Percentiles rank a stretch among this genome's conserved stretches.
Evolutionary conservation across 176 grass and related monocot species (phyloP).

Genomic region (Paspalum vaginatum): DNA sequence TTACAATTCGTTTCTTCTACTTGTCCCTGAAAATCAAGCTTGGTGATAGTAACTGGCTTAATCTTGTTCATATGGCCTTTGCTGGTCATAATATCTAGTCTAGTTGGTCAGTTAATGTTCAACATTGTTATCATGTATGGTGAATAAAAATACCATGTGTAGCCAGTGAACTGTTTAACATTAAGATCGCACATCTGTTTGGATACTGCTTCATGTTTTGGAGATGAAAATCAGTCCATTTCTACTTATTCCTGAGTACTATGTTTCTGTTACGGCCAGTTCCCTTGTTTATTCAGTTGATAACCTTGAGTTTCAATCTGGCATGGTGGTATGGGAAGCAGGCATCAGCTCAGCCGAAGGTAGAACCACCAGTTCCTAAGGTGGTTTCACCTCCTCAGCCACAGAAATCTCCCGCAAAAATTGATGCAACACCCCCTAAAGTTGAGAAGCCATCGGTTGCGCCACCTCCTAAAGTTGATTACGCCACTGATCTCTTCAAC

Average conservation of each 20-base stretch:
- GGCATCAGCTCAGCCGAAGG: constrained; percentile 61
- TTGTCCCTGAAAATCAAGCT: no score
- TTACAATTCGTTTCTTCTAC: no score
- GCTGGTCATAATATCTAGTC: no score
- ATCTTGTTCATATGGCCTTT: no score
- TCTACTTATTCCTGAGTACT: not conserved
- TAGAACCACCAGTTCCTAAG: constrained; percentile 61
- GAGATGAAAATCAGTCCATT: not conserved
- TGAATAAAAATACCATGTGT: no score
- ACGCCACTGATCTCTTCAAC: constrained; percentile 89
- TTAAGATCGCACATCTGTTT: constrained; percentile 22
- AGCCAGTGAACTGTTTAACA: not conserved
- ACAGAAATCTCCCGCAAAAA: constrained; percentile 52
- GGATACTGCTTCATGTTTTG: constrained; percentile 1
- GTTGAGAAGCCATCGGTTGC: constrained; percentile 43
- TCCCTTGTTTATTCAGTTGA: constrained; percentile 1
- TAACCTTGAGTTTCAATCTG: constrained; percentile 31
- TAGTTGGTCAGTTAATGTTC: no score
- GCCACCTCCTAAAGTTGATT: constrained; percentile 87
- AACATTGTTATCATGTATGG: no score
- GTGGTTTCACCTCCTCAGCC: constrained; percentile 55
- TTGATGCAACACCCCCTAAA: constrained; percentile 50
- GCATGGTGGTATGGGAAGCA: constrained; percentile 42
- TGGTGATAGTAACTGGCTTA: no score
- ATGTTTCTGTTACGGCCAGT: no score